Evolutionary conservation across 2,329 filamentous ascomycete species (phyloP), one percentile per base, ranked within the genome.

Genomic region (Rosellinia necatrix): DNA sequence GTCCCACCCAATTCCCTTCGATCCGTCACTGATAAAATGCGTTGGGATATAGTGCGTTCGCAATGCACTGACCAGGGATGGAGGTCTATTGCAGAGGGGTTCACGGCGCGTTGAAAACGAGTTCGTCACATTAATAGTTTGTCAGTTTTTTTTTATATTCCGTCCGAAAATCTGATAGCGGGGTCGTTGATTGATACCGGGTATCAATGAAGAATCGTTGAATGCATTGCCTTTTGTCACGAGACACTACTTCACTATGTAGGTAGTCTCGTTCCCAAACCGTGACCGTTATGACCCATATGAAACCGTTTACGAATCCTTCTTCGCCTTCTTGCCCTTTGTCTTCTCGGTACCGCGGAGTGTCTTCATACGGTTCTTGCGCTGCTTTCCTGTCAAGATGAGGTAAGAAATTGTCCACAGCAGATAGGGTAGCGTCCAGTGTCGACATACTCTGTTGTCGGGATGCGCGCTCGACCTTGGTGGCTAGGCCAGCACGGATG

Each of bases 351-450:
- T 96, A 78, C 94, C 94, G 72, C 94, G 90, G 79, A 97, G 89
- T 77, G 93, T 94, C 92, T 99, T 97, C 82, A 90, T 87, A 80
- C 93, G 88, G 91, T 99, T 99, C 91, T 99, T 99, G 85, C 94
- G 90, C 85, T 97, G 94, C 87, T 99, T 99, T 89, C 93, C 93
- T 83, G 49, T 56, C 24, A 40, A 37, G 44, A 51, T 37, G n/a
- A 10, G 34, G 42, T 60, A 27, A 60, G 56, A 21, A 40, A 27
- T 46, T 60, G 48, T 24, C 35, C 49, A 56, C 12, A 49, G 15
- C 21, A 24, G 34, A 49, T 13, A 12, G 37, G 46, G 38, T 30
- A 15, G 5, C 15, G 13, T 25, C 10, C 17, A 32, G n/a, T n/a
- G 49, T 32, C 22, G 24, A 96, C 93, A 76, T 92, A 97, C 94